phyloP scores from a whole-genome alignment of 2,329 filamentous ascomycete genomes.

The Aspergillus alliaceus region DNA sequence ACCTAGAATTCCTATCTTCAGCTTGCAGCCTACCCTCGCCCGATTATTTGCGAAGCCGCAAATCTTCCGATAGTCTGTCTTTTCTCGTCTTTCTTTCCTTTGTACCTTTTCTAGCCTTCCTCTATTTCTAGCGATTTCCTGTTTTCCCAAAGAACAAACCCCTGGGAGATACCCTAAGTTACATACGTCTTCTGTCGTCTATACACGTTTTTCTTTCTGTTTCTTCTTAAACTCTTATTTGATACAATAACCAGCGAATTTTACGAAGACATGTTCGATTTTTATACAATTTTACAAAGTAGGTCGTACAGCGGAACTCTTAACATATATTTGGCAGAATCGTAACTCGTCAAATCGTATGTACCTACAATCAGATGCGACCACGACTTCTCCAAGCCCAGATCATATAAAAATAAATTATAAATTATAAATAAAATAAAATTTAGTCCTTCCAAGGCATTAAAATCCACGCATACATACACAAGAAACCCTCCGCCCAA shows the following conservation, averaged over 20 bases:
- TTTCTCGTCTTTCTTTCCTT: conserved; percentile 12
- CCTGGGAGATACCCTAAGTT: conserved; percentile 33
- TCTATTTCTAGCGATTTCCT: not conserved
- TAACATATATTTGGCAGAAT: too few relatives aligned
- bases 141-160: not conserved
- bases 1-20: not conserved
- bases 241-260: not conserved
- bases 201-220: conserved; percentile 2
- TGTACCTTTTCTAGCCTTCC: conserved; percentile 12
- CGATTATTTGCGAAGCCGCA: not conserved
- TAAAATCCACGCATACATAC: too few relatives aligned
- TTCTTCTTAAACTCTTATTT: not conserved
- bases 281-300: conserved; percentile 10
- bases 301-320: not conserved
- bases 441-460: too few relatives aligned
- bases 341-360: too few relatives aligned
- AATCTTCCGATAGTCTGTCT: not conserved
- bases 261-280: conserved; percentile 11
- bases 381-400: too few relatives aligned
- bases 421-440: too few relatives aligned
- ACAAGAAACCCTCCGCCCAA: not conserved
- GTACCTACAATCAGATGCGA: too few relatives aligned
- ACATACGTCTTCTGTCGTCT: conserved; percentile 14
- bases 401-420: too few relatives aligned
- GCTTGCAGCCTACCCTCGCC: conserved; percentile 4